These are phyloP conservation scores for Clathrus columnatus DNA, from an alignment of 768 basidiomycete species.

Conservation along the genomic window DNA sequence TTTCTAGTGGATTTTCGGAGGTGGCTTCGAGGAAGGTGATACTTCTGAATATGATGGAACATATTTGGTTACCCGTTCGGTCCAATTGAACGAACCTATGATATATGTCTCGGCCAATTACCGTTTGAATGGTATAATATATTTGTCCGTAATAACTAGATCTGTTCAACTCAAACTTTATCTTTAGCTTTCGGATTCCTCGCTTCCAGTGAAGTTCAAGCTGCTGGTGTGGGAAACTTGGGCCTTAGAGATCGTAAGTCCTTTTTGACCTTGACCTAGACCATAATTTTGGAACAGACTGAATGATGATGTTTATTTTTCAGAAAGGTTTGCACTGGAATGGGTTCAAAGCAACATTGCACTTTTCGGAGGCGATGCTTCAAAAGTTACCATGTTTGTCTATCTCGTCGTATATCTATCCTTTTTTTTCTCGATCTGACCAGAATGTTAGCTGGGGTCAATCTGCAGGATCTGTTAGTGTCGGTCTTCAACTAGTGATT, in stretches of 20 bases:
- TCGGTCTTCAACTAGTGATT: slow-evolving; percentile 14
- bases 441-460: slow-evolving; percentile 17
- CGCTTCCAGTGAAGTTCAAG: slow-evolving; percentile 8
- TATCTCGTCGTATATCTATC: background rate
- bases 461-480: slow-evolving; percentile 15
- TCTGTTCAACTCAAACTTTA: background rate
- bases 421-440: background rate
- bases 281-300: background rate
- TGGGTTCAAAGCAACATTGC: background rate
- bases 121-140: slow-evolving; percentile 25
- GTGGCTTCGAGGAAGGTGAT: slow-evolving; percentile 26
- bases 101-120: slow-evolving; percentile 35
- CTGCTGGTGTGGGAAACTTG: slow-evolving; percentile 12
- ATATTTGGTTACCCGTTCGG: slow-evolving; percentile 23
- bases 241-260: slow-evolving; percentile 14
- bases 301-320: slow-evolving; percentile 13
- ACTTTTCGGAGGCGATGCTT: background rate
- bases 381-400: slow-evolving; percentile 1
- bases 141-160: background rate
- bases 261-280: too few species aligned
- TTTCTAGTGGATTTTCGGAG: slow-evolving; percentile 27
- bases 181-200: slow-evolving; percentile 13
- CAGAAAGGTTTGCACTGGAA: background rate
- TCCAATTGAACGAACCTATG: slow-evolving; percentile 24
- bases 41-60: slow-evolving; percentile 15